Percentiles rank a stretch among this genome's conserved stretches.
Conservation (phyloP, 768 basidiomycete genomes). For the Agaricus bisporus region DNA sequence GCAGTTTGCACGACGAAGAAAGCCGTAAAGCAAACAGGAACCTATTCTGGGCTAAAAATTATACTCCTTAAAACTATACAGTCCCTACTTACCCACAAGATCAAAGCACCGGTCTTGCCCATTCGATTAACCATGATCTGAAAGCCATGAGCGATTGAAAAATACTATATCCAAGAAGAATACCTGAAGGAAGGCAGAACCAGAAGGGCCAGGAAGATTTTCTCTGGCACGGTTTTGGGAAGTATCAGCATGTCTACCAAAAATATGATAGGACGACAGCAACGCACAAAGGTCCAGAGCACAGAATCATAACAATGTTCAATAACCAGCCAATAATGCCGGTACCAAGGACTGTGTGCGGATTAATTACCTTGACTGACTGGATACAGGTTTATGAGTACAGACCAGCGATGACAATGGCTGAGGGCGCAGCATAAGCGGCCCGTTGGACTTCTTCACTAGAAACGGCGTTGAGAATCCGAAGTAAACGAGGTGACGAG, state of each 20-base stretch:
- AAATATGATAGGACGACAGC: not conserved
- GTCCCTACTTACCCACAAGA: conserved; percentile 56
- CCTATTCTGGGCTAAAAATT: conserved; percentile 24
- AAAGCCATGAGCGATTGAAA: not conserved
- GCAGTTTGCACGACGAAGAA: conserved; percentile 83
- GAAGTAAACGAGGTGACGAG: conserved; percentile 8
- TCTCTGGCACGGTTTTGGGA: conserved; percentile 29
- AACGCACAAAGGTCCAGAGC: conserved; percentile 68
- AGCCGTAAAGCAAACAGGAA: conserved; percentile 77
- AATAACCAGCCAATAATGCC: conserved; percentile 80
- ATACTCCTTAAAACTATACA: not conserved
- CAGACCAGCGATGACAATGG: conserved; percentile 54
- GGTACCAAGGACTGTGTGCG: conserved; percentile 55
- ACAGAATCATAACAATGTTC: conserved; percentile 83
- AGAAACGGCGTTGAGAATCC: conserved; percentile 3
- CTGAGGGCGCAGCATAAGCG: conserved; percentile 64
- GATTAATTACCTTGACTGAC: conserved; percentile 1
- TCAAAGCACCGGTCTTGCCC: conserved; percentile 69
- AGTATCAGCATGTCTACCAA: not conserved
- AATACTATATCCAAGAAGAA: not conserved
- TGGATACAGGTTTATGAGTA: not conserved
- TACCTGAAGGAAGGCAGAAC: conserved; percentile 67
- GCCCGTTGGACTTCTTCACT: conserved; percentile 79
- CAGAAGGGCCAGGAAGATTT: conserved; percentile 63
- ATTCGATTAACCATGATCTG: conserved; percentile 73